Evolutionary conservation across 2,329 filamentous ascomycete species (phyloP).

Genomic region (Fusarium nematophilum): DNA sequence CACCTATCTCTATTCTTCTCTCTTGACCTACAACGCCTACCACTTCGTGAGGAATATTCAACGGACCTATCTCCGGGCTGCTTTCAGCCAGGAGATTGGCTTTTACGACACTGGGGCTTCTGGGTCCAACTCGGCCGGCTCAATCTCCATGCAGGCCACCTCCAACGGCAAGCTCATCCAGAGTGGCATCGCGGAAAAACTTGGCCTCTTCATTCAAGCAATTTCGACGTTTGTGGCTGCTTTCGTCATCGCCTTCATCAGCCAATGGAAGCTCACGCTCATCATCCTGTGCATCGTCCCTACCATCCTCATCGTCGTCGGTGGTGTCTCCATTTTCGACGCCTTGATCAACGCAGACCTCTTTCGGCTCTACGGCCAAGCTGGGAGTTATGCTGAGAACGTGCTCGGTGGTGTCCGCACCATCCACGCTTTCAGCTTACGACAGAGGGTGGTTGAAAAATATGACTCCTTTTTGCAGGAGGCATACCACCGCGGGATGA

Average conservation of each 20-base stretch:
- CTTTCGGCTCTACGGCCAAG: constrained; percentile 44
- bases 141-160: constrained; percentile 48
- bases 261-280: constrained; percentile 55
- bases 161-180: constrained; percentile 53
- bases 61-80: constrained; percentile 59
- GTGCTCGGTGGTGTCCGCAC: constrained; percentile 50
- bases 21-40: constrained; percentile 60
- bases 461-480: constrained; percentile 50
- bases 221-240: constrained; percentile 50
- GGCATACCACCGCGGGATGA: constrained; percentile 30
- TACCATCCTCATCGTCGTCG: constrained; percentile 40
- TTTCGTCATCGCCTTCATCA: constrained; percentile 51
- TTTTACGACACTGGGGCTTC: constrained; percentile 47
- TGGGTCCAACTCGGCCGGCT: constrained; percentile 47
- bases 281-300: constrained; percentile 47
- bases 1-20: constrained; percentile 56
- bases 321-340: constrained; percentile 42
- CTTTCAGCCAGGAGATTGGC: constrained; percentile 60
- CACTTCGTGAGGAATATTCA: constrained; percentile 59
- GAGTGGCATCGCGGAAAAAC: constrained; percentile 51
- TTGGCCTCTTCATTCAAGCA: constrained; percentile 50
- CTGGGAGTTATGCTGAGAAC: constrained; percentile 46
- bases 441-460: constrained; percentile 47
- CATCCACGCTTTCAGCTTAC: constrained; percentile 54
- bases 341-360: constrained; percentile 37